A percentile compares a stretch with the other conserved stretches of the same genome.
These are phyloP conservation scores for Catunica adiposa DNA, from an alignment of 2,329 filamentous ascomycete genomes.

Conservation along the genomic window DNA sequence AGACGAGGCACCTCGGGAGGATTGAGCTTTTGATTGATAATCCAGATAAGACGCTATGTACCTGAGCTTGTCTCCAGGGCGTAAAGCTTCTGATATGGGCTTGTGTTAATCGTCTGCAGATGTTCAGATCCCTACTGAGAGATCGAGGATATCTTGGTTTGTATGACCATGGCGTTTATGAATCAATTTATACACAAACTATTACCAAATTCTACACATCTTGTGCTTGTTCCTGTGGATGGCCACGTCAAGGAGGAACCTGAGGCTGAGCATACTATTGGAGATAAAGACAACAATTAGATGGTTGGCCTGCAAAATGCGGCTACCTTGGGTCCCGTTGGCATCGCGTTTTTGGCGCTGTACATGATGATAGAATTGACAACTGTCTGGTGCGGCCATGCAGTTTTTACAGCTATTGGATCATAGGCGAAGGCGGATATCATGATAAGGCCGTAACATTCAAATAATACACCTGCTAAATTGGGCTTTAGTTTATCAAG, in stretches of 20 bases:
- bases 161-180: no score
- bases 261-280: no score
- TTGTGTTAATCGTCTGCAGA: background rate
- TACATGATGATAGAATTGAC: background rate
- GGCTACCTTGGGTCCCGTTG: no score
- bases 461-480: background rate
- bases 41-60: slow-evolving; percentile 3
- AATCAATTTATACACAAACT: no score
- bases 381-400: background rate
- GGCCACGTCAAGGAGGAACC: no score
- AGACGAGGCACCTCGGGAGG: background rate
- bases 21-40: slow-evolving; percentile 12
- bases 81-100: background rate
- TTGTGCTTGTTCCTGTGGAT: no score
- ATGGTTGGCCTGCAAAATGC: no score
- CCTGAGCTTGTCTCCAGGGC: background rate
- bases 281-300: no score
- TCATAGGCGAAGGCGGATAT: background rate
- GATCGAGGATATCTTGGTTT: no score
- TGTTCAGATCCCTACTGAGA: no score
- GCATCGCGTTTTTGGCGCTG: no score
- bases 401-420: background rate
- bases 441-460: background rate
- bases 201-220: no score
- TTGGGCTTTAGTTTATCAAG: background rate